A percentile compares a stretch with the other conserved stretches of the same genome.
phyloP scores from a whole-genome alignment of 1,284 basidiomycete genomes.

The Ceratobasidium sp. region DNA sequence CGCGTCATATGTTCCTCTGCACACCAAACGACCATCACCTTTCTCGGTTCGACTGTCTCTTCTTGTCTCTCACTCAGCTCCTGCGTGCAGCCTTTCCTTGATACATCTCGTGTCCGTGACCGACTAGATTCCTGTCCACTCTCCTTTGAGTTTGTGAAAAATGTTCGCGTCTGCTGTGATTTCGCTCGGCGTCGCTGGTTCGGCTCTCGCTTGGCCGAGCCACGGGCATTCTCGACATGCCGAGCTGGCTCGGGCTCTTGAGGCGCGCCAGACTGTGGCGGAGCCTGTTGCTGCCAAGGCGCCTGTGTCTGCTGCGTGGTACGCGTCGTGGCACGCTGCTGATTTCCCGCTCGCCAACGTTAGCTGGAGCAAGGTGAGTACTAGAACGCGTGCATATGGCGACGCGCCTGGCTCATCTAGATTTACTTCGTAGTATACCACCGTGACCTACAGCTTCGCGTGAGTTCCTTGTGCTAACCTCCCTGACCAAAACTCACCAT shows the following conservation, averaged over 20 bases:
- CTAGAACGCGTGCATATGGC: not conserved
- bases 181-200: slow-evolving; percentile 27
- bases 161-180: slow-evolving; percentile 18
- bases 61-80: no score
- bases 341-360: slow-evolving; percentile 38
- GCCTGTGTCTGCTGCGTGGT: slow-evolving; percentile 38
- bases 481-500: not conserved
- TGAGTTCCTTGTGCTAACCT: not conserved
- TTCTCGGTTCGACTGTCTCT: not conserved
- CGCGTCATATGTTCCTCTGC: not conserved
- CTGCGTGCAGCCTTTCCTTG: not conserved
- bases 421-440: slow-evolving; percentile 18
- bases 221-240: not conserved
- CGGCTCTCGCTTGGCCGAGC: slow-evolving; percentile 26
- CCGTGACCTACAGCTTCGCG: slow-evolving; percentile 43
- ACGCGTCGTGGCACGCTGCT: slow-evolving; percentile 39
- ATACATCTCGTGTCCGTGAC: not conserved
- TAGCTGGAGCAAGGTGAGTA: slow-evolving; percentile 41
- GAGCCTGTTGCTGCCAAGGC: not conserved
- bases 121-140: not conserved
- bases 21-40: slow-evolving; percentile 1
- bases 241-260: not conserved
- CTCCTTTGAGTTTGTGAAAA: not conserved
- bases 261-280: not conserved
- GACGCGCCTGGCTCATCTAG: not conserved